Base-by-base conservation (phyloP, 345 rosid species). In the Populus davidiana region DNA sequence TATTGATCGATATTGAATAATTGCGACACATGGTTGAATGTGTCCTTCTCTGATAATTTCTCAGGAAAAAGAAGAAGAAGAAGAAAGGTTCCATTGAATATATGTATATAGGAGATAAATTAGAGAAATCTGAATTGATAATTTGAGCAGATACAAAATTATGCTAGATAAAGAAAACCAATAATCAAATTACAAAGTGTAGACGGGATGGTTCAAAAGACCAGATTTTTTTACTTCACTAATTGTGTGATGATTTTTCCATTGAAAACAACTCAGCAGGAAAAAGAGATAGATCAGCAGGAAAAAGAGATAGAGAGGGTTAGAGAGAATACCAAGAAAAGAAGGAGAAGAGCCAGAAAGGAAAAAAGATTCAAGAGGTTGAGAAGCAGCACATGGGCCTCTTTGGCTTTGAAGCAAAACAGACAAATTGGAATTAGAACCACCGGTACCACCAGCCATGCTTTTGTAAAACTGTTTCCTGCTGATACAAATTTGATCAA, bases 381-480 rank as follows among this genome's bases (percentile, higher is more conserved):
- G 79, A 75, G 91, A 85, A 80, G 86, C 38, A 59, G 61, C 74
- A 70, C 71, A 70, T 74, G 85, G 69, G 82, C 67, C 77, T 83
- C 80, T 75, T 72, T 81, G 90, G 69, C n/a, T 79, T 78, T 81
- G 91, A 71, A 88, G 80, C 77, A 88, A 80, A 81, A 81, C 74
- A 74, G 85, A 77, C 61, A 86, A 70, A 81, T 77, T 75, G 4
- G 86, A 81, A 85, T 54, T 77, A 71, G 80, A 61, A 64, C 59
- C 77, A 75, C 76, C 70, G 49, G 77, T 75, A 25, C 81, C 83
- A 69, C 85, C 86, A 80, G 87, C 92, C 94, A 88, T 88, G 79
- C 50, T 38, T 64, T 17, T 71, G 52, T 67, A 41, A 66, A 29
- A 54, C 73, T 31, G 39, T 21, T 61, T 18, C 33, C 36, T 38